Base-by-base conservation (phyloP, 768 basidiomycete species). In the button mushroom (Agaricus bisporus) region DNA sequence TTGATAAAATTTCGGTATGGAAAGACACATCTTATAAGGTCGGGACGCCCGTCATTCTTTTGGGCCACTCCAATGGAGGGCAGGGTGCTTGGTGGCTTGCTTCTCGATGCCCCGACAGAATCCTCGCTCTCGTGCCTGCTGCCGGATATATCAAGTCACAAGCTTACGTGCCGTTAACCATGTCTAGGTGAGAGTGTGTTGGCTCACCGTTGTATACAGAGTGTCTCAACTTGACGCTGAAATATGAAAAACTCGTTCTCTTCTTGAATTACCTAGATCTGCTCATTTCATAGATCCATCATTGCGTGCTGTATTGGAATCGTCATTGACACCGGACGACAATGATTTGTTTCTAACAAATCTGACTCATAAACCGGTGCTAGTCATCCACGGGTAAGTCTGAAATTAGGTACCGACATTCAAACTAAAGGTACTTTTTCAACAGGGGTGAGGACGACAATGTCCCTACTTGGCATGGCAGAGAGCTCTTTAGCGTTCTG, bases 21-120 rank as follows among this genome's bases (percentile, higher is more conserved):
- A 60, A 65, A 51, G 37, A 61, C 14, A 79, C 78, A 73, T 58
- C 55, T 15, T 73, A 80, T 41, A 56, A 61, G 28, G 12, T 60
- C 0, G 58, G 71, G 26, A 73, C 75, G 2, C 73, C 71, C 26
- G 79, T 82, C 7, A 69, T 86, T n/a, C 62, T 93, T n/a, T 71
- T 93, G 32, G 93, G 94, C 0, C 93, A 97, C 64, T 95, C 92
- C 2, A 97, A 97, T 65, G 93, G 93, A 26, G 93, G 92, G 11
- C 94, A 95, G 66, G 93, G 93, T 0, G 75, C 85, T 2, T 93
- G 91, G 88, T 85, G 91, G 65, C 62, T 88, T 15, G 82, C 87
- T 12, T 77, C 83, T 25, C 74, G 87, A 57, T 88, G 80, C 66
- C 92, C 94, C 1, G 91, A 95, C 64, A 75, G 78, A 50, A 80